Percentiles rank a stretch among this genome's conserved stretches.
Evolutionary conservation across 768 basidiomycete genomes (phyloP).

Genomic region (Lactifluus subvellereus): DNA sequence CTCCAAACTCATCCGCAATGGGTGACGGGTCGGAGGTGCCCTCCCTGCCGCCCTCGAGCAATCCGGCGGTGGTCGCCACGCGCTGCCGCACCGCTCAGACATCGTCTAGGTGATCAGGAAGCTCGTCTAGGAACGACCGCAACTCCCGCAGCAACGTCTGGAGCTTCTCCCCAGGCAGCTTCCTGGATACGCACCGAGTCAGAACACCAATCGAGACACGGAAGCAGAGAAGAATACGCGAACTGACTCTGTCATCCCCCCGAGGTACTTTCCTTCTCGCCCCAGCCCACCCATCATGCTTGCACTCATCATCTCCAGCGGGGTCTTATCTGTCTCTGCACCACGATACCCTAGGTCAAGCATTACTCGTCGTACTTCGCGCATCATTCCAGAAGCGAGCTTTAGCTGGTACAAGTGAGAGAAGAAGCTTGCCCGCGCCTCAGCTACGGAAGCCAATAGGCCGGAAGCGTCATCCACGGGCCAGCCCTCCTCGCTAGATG

Average conservation of each 20-base stretch:
- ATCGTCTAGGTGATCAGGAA: conserved; percentile 22
- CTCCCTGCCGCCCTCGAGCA: not conserved
- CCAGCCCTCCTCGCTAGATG: conserved; percentile 25
- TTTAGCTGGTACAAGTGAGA: conserved; percentile 34
- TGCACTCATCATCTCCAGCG: conserved; percentile 40
- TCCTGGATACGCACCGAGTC: conserved; percentile 3
- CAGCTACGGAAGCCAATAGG: conserved; percentile 34
- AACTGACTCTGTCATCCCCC: conserved; percentile 45
- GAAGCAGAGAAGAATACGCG: not conserved
- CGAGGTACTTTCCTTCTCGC: conserved; percentile 42
- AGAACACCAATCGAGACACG: too few species aligned
- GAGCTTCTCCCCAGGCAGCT: too few species aligned
- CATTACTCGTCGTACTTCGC: conserved; percentile 41
- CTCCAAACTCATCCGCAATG: conserved; percentile 33
- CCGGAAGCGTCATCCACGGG: conserved; percentile 27
- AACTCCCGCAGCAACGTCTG: conserved; percentile 38
- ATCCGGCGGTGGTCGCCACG: not conserved
- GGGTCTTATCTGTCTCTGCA: conserved; percentile 27
- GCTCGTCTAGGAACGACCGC: conserved; percentile 34
- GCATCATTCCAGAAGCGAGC: conserved; percentile 44
- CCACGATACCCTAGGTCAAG: conserved; percentile 35
- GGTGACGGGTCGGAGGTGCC: conserved; percentile 5
- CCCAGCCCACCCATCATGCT: conserved; percentile 41
- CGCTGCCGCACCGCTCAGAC: not conserved
- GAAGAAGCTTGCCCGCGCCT: conserved; percentile 36